Conservation (phyloP, 495 filamentous ascomycete genomes). For the Haplographium delicatum region DNA sequence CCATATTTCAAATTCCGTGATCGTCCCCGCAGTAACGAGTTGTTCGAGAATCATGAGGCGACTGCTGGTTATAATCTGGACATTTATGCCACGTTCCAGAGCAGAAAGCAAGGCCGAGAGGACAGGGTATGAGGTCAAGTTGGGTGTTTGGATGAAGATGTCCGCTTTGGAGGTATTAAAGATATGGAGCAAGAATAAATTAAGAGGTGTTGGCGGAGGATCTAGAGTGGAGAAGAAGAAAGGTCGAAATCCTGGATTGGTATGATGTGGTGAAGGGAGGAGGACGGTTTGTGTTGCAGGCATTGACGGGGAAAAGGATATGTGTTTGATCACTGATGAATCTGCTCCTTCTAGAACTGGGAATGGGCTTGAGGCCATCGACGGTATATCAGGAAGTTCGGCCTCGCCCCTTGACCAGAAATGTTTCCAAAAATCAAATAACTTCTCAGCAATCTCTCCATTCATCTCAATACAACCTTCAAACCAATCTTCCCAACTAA, state of each 20-base stretch:
- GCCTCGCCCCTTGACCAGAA: constrained; percentile 46
- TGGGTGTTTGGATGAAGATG: constrained; percentile 67
- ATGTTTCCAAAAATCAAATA: constrained; percentile 52
- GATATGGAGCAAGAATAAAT: constrained; percentile 51
- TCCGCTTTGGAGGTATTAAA: constrained; percentile 42
- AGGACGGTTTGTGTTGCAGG: constrained; percentile 41
- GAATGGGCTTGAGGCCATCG: too few relatives aligned
- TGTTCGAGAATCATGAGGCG: constrained; percentile 71
- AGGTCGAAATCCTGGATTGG: constrained; percentile 51
- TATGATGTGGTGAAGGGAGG: constrained; percentile 64
- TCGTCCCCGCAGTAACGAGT: constrained; percentile 62
- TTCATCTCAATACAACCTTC: constrained; percentile 60
- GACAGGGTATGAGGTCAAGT: constrained; percentile 57
- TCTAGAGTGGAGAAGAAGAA: constrained; percentile 33
- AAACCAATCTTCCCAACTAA: constrained; percentile 73
- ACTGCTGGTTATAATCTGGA: constrained; percentile 57
- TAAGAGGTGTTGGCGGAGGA: constrained; percentile 61
- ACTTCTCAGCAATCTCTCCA: constrained; percentile 47
- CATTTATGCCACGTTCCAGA: constrained; percentile 53
- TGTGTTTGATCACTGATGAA: constrained; percentile 5
- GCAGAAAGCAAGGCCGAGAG: constrained; percentile 48
- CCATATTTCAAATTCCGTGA: constrained; percentile 51
- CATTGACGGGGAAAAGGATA: constrained; percentile 4
- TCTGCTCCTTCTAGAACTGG: not conserved
- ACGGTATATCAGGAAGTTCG: constrained; percentile 1